Evolutionary conservation across 495 filamentous ascomycete genomes (phyloP).

Genomic region (Daldinia childiae): DNA sequence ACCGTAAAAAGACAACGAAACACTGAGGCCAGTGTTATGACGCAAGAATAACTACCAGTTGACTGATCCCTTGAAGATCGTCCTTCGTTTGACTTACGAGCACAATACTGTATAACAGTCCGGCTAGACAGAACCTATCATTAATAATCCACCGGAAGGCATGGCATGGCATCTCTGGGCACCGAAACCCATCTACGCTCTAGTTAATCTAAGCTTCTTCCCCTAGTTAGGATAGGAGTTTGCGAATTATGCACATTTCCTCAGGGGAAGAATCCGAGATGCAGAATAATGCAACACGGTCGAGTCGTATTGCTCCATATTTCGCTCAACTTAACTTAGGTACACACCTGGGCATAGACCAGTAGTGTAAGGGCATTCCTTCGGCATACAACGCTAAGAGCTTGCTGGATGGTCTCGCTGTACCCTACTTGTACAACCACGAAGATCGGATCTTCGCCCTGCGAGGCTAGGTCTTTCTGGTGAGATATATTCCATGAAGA

Average conservation of each 20-base stretch:
- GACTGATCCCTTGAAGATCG: constrained; percentile 18
- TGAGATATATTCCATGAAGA: constrained; percentile 7
- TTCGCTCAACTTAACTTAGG: neutral
- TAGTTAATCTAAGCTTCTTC: constrained; percentile 1
- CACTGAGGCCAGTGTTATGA: constrained; percentile 22
- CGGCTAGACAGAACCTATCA: neutral
- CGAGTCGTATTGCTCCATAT: constrained; percentile 10
- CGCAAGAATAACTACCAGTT: constrained; percentile 14
- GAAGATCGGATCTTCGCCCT: neutral
- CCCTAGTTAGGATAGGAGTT: constrained; percentile 13
- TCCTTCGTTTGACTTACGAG: constrained; percentile 5
- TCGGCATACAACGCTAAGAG: constrained; percentile 1
- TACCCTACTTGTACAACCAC: constrained; percentile 2
- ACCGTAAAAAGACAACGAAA: constrained; percentile 12
- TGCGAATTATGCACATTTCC: constrained; percentile 22
- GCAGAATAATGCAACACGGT: constrained; percentile 5
- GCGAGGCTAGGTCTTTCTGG: constrained; percentile 10
- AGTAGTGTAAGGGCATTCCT: constrained; percentile 6
- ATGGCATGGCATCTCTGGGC: constrained; percentile 15
- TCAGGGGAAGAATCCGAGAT: constrained; percentile 16
- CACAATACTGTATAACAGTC: constrained; percentile 16
- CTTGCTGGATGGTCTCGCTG: neutral
- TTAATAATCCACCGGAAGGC: neutral
- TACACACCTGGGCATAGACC: neutral
- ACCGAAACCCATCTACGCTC: constrained; percentile 14